Conservation (phyloP, 2,329 filamentous ascomycete species). For the Exutisphaerella laricina region DNA sequence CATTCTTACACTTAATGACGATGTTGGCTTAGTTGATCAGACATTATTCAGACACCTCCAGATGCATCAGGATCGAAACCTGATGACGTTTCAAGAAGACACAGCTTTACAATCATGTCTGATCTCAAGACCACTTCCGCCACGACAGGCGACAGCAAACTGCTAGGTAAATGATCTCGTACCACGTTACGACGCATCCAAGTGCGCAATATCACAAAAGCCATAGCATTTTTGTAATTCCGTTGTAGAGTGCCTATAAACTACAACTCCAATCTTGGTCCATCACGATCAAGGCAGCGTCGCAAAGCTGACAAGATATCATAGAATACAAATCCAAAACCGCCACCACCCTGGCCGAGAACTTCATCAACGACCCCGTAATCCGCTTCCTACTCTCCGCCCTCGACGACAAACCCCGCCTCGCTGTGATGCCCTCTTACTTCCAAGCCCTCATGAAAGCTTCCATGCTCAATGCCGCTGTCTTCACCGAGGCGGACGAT, state of each 20-base stretch:
- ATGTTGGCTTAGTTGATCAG: too few species aligned
- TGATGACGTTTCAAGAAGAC: too few species aligned
- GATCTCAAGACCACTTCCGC: neutral
- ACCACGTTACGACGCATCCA: too few species aligned
- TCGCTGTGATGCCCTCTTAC: slow-evolving; percentile 20
- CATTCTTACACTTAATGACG: too few species aligned
- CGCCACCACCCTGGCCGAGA: slow-evolving; percentile 5
- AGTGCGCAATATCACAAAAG: too few species aligned
- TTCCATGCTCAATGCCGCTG: slow-evolving; percentile 20
- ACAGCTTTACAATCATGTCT: neutral
- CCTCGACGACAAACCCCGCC: slow-evolving; percentile 8
- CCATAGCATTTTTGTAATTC: too few species aligned
- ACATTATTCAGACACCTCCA: too few species aligned
- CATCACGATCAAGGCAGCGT: neutral
- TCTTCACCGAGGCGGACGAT: slow-evolving; percentile 21
- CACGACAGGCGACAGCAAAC: neutral
- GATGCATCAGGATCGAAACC: too few species aligned
- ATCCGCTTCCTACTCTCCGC: slow-evolving; percentile 22
- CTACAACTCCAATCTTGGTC: too few species aligned
- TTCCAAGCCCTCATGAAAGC: slow-evolving; percentile 20
- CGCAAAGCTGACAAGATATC: neutral
- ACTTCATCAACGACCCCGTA: slow-evolving; percentile 23
- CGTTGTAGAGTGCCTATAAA: too few species aligned
- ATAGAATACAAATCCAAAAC: slow-evolving; percentile 8
- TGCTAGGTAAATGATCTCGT: neutral